These are phyloP conservation scores for Pseudoperonospora humuli DNA, from an alignment of 352 stramenopile species.

Conservation along the genomic window DNA sequence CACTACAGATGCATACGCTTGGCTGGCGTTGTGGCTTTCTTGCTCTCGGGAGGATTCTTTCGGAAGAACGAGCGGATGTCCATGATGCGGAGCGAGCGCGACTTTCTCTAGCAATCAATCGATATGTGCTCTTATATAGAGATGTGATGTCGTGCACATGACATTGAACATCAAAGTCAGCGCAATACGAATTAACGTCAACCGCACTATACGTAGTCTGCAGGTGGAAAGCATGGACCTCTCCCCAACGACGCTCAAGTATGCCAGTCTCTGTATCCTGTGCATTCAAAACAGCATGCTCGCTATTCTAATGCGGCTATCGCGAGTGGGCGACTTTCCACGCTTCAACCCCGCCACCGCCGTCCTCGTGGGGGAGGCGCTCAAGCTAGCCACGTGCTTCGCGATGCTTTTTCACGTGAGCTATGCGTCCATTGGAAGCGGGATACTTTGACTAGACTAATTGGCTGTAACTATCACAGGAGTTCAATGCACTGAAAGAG, in stretches of 20 bases:
- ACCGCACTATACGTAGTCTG: constrained; percentile 1
- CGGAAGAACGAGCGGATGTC: constrained; percentile 85
- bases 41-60: constrained; percentile 30
- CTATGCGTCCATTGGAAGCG: not conserved
- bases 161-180: not conserved
- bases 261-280: constrained; percentile 65
- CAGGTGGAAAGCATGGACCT: constrained; percentile 21
- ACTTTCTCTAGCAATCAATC: no score
- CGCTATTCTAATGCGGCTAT: constrained; percentile 77
- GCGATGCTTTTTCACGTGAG: constrained; percentile 38
- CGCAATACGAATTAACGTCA: no score
- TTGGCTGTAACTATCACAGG: constrained; percentile 10
- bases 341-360: constrained; percentile 72
- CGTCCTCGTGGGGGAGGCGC: constrained; percentile 61
- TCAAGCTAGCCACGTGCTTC: constrained; percentile 54
- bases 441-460: not conserved
- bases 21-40: constrained; percentile 18
- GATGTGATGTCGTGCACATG: constrained; percentile 5
- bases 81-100: constrained; percentile 23
- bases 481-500: constrained; percentile 20
- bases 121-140: constrained; percentile 3
- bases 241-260: constrained; percentile 54
- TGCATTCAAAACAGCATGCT: constrained; percentile 76
- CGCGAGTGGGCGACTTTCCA: constrained; percentile 52
- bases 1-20: constrained; percentile 18